phyloP scores from a whole-genome alignment of 2,329 filamentous ascomycete species.

The Paracoccidioides brasiliensis region DNA sequence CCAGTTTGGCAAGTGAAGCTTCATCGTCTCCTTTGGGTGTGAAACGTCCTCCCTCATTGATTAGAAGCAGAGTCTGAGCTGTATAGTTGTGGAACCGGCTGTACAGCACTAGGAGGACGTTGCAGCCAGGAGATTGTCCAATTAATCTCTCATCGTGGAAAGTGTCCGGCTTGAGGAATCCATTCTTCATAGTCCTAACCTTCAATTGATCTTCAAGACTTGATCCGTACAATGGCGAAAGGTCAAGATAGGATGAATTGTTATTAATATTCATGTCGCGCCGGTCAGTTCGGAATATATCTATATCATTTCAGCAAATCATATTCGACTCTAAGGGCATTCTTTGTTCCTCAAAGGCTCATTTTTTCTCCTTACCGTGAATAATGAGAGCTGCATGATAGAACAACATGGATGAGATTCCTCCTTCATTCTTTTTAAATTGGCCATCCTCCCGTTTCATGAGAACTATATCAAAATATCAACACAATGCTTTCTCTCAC shows the following conservation, averaged over 20 bases:
- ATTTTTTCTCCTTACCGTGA: constrained; percentile 22
- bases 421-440: constrained; percentile 26
- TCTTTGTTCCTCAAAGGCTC: background rate
- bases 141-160: constrained; percentile 22
- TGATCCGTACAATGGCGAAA: constrained; percentile 33
- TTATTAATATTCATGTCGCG: constrained; percentile 22
- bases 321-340: background rate
- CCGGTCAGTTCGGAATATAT: constrained; percentile 31
- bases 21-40: constrained; percentile 14
- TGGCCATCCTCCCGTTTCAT: constrained; percentile 9
- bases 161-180: constrained; percentile 26
- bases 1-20: constrained; percentile 21
- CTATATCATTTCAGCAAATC: constrained; percentile 2
- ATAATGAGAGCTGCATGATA: constrained; percentile 41
- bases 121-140: constrained; percentile 20
- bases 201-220: constrained; percentile 20
- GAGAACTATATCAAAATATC: constrained; percentile 6
- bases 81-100: constrained; percentile 28
- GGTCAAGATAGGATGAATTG: constrained; percentile 35
- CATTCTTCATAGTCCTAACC: constrained; percentile 23
- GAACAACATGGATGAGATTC: constrained; percentile 35
- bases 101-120: constrained; percentile 22
- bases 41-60: constrained; percentile 32
- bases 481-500: background rate
- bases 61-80: constrained; percentile 20